These are phyloP conservation scores for Lactuca sativa DNA, from an alignment of 129 eudicot genomes.

Conservation along the genomic window DNA sequence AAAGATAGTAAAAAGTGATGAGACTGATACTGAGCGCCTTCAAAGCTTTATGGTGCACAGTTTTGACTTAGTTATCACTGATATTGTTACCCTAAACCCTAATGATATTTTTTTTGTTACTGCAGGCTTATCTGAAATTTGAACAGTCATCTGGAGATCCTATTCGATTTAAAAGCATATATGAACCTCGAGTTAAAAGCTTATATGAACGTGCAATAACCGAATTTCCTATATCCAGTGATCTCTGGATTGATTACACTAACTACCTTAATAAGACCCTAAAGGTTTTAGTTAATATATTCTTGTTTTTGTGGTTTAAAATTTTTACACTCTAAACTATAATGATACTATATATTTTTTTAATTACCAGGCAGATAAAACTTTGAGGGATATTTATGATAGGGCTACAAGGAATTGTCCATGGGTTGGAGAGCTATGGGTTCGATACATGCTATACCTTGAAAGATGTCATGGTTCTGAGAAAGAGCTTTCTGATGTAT, in stretches of 20 bases:
- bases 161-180: slow-evolving; percentile 77
- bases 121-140: slow-evolving; percentile 74
- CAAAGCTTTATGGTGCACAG: slow-evolving; percentile 61
- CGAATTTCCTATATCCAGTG: slow-evolving; percentile 74
- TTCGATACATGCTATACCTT: slow-evolving; percentile 64
- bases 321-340: background rate
- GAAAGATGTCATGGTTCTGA: slow-evolving; percentile 76
- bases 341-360: slow-evolving; percentile 3
- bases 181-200: slow-evolving; percentile 85
- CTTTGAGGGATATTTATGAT: slow-evolving; percentile 47
- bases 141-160: slow-evolving; percentile 91
- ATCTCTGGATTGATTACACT: slow-evolving; percentile 86
- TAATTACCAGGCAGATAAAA: slow-evolving; percentile 54
- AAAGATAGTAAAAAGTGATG: slow-evolving; percentile 45
- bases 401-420: slow-evolving; percentile 96
- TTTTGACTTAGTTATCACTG: background rate
- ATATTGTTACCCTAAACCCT: background rate
- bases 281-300: slow-evolving; percentile 50
- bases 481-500: slow-evolving; percentile 79
- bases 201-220: slow-evolving; percentile 89
- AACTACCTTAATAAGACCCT: slow-evolving; percentile 73
- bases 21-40: slow-evolving; percentile 72
- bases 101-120: slow-evolving; percentile 18
- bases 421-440: slow-evolving; percentile 92
- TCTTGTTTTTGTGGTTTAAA: slow-evolving; percentile 3